phyloP scores from a whole-genome alignment of 805 yeast species.

The Priceomyces fermenticarens region DNA sequence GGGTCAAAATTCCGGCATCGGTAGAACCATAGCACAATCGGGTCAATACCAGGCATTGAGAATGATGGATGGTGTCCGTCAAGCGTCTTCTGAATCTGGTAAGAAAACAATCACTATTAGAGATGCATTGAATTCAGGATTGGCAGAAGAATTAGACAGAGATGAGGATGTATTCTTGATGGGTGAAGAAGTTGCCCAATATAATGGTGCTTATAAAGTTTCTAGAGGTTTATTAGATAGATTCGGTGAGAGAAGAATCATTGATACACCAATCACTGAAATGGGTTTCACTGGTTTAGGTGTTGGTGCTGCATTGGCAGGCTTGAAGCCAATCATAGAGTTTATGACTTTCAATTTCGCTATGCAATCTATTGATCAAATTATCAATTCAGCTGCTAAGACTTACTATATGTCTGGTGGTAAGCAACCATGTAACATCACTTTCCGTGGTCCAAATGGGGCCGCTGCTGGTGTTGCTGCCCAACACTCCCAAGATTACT shows the following conservation, averaged over 20 bases:
- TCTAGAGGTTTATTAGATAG: constrained; percentile 93
- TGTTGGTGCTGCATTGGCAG: constrained; percentile 95
- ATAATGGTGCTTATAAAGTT: constrained; percentile 98
- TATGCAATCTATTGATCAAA: constrained; percentile 99
- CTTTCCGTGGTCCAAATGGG: constrained; percentile 99
- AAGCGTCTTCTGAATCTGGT: constrained; percentile 49
- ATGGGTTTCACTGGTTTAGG: constrained; percentile 97
- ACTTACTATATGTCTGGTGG: constrained; percentile 99
- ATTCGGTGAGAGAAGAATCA: constrained; percentile 89
- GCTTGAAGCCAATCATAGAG: constrained; percentile 94
- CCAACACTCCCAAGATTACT: constrained; percentile 97
- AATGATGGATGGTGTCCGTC: constrained; percentile 32
- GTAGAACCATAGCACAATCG: constrained; percentile 21
- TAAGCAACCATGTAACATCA: constrained; percentile 92
- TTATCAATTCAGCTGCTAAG: constrained; percentile 97
- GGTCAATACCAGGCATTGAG: constrained; percentile 36
- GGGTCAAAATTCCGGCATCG: constrained; percentile 13
- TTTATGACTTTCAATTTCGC: constrained; percentile 99
- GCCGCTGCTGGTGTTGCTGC: constrained; percentile 99
- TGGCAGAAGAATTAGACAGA: constrained; percentile 96
- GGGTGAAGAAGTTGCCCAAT: constrained; percentile 99
- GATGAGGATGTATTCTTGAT: constrained; percentile 91
- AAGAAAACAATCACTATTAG: constrained; percentile 79
- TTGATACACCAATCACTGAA: constrained; percentile 98
- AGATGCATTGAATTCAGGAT: constrained; percentile 92